Evolutionary conservation across 2,329 filamentous ascomycete species (phyloP), one percentile per base, ranked within the genome.

Genomic region (Juglanconis oblonga): DNA sequence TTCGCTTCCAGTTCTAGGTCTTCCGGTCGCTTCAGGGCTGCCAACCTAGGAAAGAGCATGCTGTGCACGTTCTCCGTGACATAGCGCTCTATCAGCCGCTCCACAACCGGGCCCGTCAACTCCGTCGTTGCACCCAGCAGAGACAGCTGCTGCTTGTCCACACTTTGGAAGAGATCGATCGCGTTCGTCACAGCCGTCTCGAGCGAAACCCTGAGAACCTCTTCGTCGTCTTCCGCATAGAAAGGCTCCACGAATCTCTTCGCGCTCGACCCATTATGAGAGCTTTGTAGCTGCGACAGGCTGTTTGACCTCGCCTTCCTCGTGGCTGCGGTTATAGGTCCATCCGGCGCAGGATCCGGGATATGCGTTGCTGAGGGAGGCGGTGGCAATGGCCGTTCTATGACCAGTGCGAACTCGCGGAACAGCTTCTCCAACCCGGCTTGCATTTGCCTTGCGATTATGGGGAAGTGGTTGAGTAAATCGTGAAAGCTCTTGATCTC

Each of bases 361-460:
- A 87, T 87, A 40, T 81, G 75, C 6, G 73, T 70, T 17, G 86
- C 82, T 1, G 86, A 87, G 1, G 86, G 90, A 1, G 90, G 89
- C 14, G 89, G 88, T 3, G 92, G 92, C 5, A 96, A 74, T 5
- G 92, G 92, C 69, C 90, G 92, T 65, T 96, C 91, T 66, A 97
- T 88, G 57, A 94, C 90, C 49, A 86, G 86, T 5, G 87, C 88
- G 72, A 99, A 98, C 67, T 98, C 93, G 62, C 89, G 87, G 70
- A 98, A 97, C 32, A 98, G 77, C 68, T 88, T 88, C 69, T 99
- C 94, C 38, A 99, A 76, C 0, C 95, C 95, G 2, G 89, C 85
- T 67, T 97, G 92, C 92, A 99, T 97, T 74, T 99, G 95, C 62
- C 91, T 85, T 31, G 93, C 92, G 67, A 99, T 98, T 85, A 96